Evolutionary conservation across 352 stramenopile species (phyloP).

Genomic region (Pythium insidiosum): DNA sequence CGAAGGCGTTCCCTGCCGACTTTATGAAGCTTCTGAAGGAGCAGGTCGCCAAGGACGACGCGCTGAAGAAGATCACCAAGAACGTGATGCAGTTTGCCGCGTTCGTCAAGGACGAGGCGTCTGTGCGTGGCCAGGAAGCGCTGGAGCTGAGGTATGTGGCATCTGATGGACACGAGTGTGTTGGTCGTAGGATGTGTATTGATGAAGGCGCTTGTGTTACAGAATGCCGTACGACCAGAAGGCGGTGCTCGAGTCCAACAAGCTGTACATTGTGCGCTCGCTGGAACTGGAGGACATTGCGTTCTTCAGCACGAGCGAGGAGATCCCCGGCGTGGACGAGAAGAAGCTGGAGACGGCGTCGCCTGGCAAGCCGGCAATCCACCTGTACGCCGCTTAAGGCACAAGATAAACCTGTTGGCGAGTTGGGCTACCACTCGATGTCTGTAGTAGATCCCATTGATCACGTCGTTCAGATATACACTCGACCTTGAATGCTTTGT

Average conservation of each 20-base stretch:
- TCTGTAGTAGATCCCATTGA: no score
- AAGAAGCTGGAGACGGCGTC: constrained; percentile 84
- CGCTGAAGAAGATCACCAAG: constrained; percentile 89
- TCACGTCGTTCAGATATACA: no score
- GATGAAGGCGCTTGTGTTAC: constrained; percentile 2
- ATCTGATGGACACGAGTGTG: no score
- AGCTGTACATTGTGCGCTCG: constrained; percentile 85
- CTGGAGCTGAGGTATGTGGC: constrained; percentile 84
- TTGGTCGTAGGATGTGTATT: constrained; percentile 4
- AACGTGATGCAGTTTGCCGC: constrained; percentile 96
- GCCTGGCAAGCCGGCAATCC: constrained; percentile 77
- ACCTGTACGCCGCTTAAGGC: constrained; percentile 51
- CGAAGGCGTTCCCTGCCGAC: constrained; percentile 66
- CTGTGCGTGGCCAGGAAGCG: constrained; percentile 88
- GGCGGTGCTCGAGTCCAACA: constrained; percentile 87
- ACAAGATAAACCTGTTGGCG: no score
- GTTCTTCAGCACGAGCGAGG: constrained; percentile 74
- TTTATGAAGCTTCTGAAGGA: constrained; percentile 88
- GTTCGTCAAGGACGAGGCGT: constrained; percentile 92
- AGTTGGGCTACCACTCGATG: no score
- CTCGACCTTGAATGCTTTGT: no score
- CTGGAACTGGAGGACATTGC: constrained; percentile 86
- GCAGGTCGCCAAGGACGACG: constrained; percentile 56
- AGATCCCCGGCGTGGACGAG: constrained; percentile 57
- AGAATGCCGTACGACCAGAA: constrained; percentile 95